Evolutionary conservation across 2,329 filamentous ascomycete genomes (phyloP), one percentile per base, ranked within the genome.

Genomic region (Diplocarpon rosae): DNA sequence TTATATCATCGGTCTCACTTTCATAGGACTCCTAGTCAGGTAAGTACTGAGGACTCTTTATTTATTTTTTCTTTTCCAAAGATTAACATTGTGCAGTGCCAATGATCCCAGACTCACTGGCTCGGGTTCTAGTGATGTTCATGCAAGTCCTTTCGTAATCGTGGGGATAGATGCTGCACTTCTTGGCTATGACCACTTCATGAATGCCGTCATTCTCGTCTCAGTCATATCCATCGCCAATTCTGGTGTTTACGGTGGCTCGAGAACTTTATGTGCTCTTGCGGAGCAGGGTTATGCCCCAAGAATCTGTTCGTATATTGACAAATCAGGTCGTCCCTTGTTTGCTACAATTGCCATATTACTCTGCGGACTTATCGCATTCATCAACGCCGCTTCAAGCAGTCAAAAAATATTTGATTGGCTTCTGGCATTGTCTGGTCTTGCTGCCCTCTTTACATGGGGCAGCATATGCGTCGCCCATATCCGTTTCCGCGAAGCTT

Each of bases 151-250:
- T 1, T 95, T 95, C 62, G 89, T 95, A 56, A 92, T 95, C 57
- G 85, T 88, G 52, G 93, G 94, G 56, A 72, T 83, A 53, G 82
- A 87, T 51, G 87, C 87, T 2, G 82, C 85, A n/a, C 92, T 95
- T 55, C 66, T 75, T 38, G 81, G 81, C 2, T 75, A 94, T 2
- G 85, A 86, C 2, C 86, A 82, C 0, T 76, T 95, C 49, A 92
- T 95, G 83, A 95, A 95, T 65, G 80, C 79, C 31, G 85, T 95
- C 52, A 94, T 95, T 62, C 78, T 95, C 61, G 78, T 94, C 49
- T 84, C 88, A 20, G 87, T 95, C 24, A 69, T 95, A 28, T 92
- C 86, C 0, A 88, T 95, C 49, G 87, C 87, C 46, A 95, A 95
- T 65, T 90, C 85, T 11, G 82, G 87, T 52, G 83, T 95, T 48